Base-by-base conservation (phyloP, 352 stramenopile species). In the Phytophthora pisi region DNA sequence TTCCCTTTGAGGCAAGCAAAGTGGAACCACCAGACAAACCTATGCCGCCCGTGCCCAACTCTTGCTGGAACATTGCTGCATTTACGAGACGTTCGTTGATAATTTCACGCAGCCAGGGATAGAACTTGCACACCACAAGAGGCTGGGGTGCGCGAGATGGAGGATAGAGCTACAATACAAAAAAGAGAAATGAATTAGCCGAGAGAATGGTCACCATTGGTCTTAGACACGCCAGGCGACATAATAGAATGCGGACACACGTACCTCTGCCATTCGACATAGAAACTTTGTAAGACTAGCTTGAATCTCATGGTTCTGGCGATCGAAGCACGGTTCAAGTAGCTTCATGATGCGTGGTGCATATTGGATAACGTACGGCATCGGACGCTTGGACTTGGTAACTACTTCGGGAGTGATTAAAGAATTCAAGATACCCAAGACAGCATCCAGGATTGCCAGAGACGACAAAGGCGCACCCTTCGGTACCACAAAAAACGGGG, bases 281-380 rank as follows among this genome's bases (percentile, higher is more conserved):
- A 96, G 53, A 70, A 96, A 96, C 16, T 62, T 81, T 0, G 81
- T 90, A 13, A 96, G 64, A 42, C 77, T 81, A 0, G 72, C 52
- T 66, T 97, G 89, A 23, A 96, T 93, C 36, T 94, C 88, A 34
- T 71, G 51, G 53, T 93, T 93, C n/a, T 84, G 75, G 8, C 86
- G 85, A 64, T 96, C 88, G 66, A 97, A 97, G 66, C 89, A 97
- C 28, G 89, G 88, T 57, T 97, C 89, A 15, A 96, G 61, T 15
- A 97, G 62, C 74, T 97, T 97, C 88, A 96, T 96, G 43, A 97
- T 92, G 31, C 88, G 78, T 11, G 88, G 88, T 4, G 89, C 89
- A 47, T 97, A 95, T 68, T 97, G 88, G 30, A 96, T 79, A 16
- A 95, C 84, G 63, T 96, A 97, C 18, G 88, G 86, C 13, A 95